Conservation (phyloP, 192 early-diverging fungal genomes). For the Phlyctochytrium bullatum region DNA sequence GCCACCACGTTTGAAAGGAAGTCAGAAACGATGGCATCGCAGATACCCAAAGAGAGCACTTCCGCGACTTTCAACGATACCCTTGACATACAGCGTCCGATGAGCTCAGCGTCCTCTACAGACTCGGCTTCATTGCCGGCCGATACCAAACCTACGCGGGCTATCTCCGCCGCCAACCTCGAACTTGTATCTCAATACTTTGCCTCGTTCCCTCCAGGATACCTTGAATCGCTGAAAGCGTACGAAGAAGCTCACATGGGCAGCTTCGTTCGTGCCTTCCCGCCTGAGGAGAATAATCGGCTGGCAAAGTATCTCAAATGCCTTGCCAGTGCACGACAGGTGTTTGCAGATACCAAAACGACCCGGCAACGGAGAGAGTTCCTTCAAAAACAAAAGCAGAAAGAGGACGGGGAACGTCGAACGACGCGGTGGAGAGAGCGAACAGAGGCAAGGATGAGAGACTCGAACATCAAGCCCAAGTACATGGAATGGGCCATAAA, state of each 20-base stretch:
- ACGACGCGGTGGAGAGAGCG: background rate
- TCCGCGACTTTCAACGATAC: background rate
- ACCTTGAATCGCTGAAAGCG: constrained; percentile 5
- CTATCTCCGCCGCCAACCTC: background rate
- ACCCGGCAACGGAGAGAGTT: background rate
- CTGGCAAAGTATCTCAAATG: constrained; percentile 19
- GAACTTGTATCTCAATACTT: constrained; percentile 14
- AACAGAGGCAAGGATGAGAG: background rate
- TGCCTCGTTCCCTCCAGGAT: background rate
- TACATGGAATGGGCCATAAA: background rate
- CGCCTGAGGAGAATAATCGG: constrained; percentile 24
- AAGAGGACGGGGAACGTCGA: background rate
- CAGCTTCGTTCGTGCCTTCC: constrained; percentile 42
- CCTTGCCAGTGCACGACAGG: constrained; percentile 2
- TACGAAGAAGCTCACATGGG: constrained; percentile 44
- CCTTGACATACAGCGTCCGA: background rate
- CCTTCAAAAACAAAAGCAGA: background rate
- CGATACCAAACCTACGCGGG: no score
- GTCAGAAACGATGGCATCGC: background rate
- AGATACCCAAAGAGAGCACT: background rate
- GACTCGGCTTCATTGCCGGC: background rate
- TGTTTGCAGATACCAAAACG: constrained; percentile 10
- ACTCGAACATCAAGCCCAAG: background rate
- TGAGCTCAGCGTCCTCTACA: background rate
- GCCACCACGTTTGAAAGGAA: no score